Base-by-base conservation (phyloP, 257 asterid species). In the Dorcoceras hygrometricum region DNA sequence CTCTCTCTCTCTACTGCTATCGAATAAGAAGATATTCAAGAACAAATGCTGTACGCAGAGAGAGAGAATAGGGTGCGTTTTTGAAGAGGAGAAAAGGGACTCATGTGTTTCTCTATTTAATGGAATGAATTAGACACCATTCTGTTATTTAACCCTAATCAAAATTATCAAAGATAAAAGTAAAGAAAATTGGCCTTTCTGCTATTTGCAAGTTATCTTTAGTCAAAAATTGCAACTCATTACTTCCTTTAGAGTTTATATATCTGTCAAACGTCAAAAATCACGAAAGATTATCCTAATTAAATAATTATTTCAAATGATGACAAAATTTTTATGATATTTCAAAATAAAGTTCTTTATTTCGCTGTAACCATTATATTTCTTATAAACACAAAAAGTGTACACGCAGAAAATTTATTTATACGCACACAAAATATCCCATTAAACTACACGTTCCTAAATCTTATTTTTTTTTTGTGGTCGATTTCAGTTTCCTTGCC, bases 1-100 rank as follows among this genome's bases (percentile, higher is more conserved):
- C 63, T 18, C 5, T 72, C 62, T 64, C 67, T 43, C 58, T 16
- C 10, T 53, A 11, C 53, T 67, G 59, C 53, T 57, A 43, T 29
- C 20, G 54, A 46, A 46, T 46, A 46, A 46, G 54, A 46, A 23
- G 73, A 24, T 55, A 58, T 58, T 27, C 58, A 68, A 58, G 58
- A 36, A 62, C 67, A 62, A 62, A 62, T 62, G 54, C 66, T 46
- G 24, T 39, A 67, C 68, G 71, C 26, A n/a, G n/a, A n/a, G n/a
- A 57, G 71, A 63, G 73, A 73, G 77, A 80, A 80, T 73, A 73
- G 67, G 83, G 74, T 75, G 72, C 77, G 68, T 68, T 68, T 80
- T 59, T 76, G 73, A 70, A 71, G 82, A 46, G 6, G 65, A 56
- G 36, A 28, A 43, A 65, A 34, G 64, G 69, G 67, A 43, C 6